phyloP scores from a whole-genome alignment of 2,329 filamentous ascomycete genomes.

The Tympanopsis confertula region DNA sequence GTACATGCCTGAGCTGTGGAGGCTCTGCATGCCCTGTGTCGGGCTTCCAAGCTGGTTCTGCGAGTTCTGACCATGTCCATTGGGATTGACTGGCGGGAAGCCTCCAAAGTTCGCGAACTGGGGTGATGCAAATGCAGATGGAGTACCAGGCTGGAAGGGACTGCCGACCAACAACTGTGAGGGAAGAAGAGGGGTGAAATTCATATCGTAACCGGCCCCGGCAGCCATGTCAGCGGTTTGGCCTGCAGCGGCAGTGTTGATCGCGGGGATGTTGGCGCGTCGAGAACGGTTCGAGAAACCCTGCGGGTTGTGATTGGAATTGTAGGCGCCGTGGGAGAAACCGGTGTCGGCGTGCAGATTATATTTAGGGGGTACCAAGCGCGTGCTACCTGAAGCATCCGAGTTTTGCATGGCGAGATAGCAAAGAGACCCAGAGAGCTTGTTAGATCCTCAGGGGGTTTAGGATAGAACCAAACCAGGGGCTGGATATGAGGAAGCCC shows the following conservation, averaged over 20 bases:
- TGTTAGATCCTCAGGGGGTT: too few relatives aligned
- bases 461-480: too few relatives aligned
- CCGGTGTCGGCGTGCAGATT: conserved; percentile 77
- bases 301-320: conserved; percentile 69
- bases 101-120: conserved; percentile 78
- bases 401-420: background rate
- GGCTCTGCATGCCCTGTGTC: conserved; percentile 42
- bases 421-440: too few relatives aligned
- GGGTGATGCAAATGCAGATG: conserved; percentile 76
- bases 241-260: conserved; percentile 22
- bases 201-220: conserved; percentile 88
- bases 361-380: conserved; percentile 45
- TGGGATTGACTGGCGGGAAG: conserved; percentile 56
- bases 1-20: conserved; percentile 24
- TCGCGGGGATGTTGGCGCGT: conserved; percentile 28
- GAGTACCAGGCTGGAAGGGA: conserved; percentile 91
- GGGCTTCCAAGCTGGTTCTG: conserved; percentile 37
- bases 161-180: conserved; percentile 90
- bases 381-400: background rate
- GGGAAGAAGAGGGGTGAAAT: conserved; percentile 90
- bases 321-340: conserved; percentile 86
- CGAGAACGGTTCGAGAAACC: conserved; percentile 88
- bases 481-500: too few relatives aligned
- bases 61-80: conserved; percentile 31
- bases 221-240: conserved; percentile 64